Evolutionary conservation across 1,284 basidiomycete genomes (phyloP).

Genomic region (Cryptococcus sp.): DNA sequence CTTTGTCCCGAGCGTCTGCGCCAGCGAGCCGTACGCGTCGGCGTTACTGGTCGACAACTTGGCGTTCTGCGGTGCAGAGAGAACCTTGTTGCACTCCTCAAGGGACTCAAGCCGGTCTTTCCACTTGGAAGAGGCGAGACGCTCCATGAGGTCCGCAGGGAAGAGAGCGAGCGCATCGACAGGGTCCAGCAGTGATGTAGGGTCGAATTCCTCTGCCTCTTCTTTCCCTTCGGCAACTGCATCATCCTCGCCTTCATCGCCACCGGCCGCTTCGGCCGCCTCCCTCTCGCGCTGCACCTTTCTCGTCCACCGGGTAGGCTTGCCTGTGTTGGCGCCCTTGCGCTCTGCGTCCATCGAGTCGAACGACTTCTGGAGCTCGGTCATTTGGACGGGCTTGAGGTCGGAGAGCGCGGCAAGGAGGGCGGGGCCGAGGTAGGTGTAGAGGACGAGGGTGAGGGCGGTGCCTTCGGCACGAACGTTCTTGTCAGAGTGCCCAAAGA

Average conservation of each 20-base stretch:
- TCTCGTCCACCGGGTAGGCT: conserved; percentile 75
- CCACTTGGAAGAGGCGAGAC: conserved; percentile 90
- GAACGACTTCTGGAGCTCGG: conserved; percentile 90
- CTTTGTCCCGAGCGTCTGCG: conserved; percentile 67
- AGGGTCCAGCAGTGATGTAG: conserved; percentile 77
- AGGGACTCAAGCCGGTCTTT: conserved; percentile 93
- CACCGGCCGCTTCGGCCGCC: conserved; percentile 52
- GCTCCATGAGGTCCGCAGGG: conserved; percentile 67
- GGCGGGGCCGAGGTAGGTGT: conserved; percentile 83
- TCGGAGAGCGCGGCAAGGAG: conserved; percentile 85
- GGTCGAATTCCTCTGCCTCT: conserved; percentile 59
- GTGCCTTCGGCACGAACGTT: conserved; percentile 90
- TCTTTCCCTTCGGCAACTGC: conserved; percentile 35
- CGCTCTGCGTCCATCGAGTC: conserved; percentile 76
- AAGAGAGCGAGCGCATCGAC: conserved; percentile 73
- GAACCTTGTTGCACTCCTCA: conserved; percentile 72
- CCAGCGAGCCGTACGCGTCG: conserved; percentile 39
- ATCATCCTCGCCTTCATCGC: conserved; percentile 41
- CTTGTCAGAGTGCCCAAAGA: conserved; percentile 95
- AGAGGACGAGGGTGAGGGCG: conserved; percentile 69
- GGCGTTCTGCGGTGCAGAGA: conserved; percentile 63
- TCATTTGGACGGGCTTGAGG: conserved; percentile 96
- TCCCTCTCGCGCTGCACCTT: conserved; percentile 72
- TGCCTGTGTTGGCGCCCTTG: conserved; percentile 74
- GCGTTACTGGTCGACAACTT: conserved; percentile 72